A percentile compares a stretch with the other conserved stretches of the same genome.
Evolutionary conservation across 2,329 filamentous ascomycete species (phyloP).

Genomic region (Alternaria brassicicola): DNA sequence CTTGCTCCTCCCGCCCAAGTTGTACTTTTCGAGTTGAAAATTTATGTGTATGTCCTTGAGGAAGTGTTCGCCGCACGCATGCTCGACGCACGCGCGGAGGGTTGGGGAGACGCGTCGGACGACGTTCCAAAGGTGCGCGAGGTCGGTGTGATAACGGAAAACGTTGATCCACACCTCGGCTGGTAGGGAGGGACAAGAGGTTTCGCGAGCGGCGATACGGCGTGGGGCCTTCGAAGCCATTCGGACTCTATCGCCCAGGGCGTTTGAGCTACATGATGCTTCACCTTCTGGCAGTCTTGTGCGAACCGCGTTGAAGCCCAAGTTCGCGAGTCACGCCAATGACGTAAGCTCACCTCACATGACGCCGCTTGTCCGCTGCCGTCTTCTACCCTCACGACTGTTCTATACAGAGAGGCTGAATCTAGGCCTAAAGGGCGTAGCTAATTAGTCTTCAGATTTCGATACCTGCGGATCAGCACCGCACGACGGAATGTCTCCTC

Average conservation of each 20-base stretch:
- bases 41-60: slow-evolving; percentile 31
- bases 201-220: background rate
- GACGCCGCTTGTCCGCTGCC: too few species aligned
- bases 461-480: too few species aligned
- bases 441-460: too few species aligned
- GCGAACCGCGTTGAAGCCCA: background rate
- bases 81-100: slow-evolving; percentile 38
- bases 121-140: slow-evolving; percentile 40
- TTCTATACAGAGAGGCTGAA: too few species aligned
- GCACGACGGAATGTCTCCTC: too few species aligned
- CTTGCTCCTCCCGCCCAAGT: slow-evolving; percentile 39
- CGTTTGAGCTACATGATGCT: background rate
- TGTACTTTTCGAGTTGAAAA: slow-evolving; percentile 42
- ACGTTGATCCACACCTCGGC: slow-evolving; percentile 46
- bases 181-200: slow-evolving; percentile 35
- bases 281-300: background rate
- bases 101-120: slow-evolving; percentile 38
- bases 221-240: slow-evolving; percentile 6
- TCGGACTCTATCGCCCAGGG: background rate
- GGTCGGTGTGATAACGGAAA: slow-evolving; percentile 36
- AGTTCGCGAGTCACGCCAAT: background rate
- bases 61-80: slow-evolving; percentile 35
- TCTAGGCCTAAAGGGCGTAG: too few species aligned
- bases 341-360: background rate
- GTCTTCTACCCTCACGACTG: too few species aligned